Evolutionary conservation across 805 yeast genomes (phyloP).

Genomic region (Sugiyamaella floridensis): DNA sequence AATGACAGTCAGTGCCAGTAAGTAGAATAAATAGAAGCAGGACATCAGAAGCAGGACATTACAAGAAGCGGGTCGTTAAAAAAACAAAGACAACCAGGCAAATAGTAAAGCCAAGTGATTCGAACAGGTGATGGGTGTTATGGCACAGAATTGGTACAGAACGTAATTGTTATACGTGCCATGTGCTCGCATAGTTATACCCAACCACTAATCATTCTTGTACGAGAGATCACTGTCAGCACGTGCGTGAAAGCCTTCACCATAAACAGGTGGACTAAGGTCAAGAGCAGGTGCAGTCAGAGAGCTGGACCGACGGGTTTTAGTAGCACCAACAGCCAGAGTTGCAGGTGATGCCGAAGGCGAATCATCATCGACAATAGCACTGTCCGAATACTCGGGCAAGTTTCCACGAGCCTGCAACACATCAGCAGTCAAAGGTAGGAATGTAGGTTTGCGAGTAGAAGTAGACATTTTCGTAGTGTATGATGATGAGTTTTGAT

Average conservation of each 20-base stretch:
- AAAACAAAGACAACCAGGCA: too few species aligned
- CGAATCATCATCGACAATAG: slow-evolving; percentile 7
- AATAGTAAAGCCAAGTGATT: too few species aligned
- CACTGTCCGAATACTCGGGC: neutral
- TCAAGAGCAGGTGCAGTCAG: slow-evolving; percentile 8
- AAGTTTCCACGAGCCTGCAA: neutral
- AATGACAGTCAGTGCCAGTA: neutral
- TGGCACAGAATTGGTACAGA: too few species aligned
- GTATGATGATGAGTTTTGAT: neutral
- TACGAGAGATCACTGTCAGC: slow-evolving; percentile 11
- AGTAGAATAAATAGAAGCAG: neutral
- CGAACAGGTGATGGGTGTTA: too few species aligned
- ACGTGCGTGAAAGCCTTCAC: slow-evolving; percentile 15
- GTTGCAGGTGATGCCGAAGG: neutral
- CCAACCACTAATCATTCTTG: neutral
- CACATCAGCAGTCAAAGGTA: slow-evolving; percentile 2
- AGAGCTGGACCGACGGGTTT: slow-evolving; percentile 10
- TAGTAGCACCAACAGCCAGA: slow-evolving; percentile 7
- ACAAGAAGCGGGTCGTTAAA: too few species aligned
- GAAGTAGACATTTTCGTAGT: neutral
- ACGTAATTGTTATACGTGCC: neutral
- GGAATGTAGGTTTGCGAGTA: neutral
- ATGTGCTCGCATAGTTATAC: neutral
- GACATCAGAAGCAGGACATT: neutral
- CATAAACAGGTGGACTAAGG: slow-evolving; percentile 13